These are phyloP conservation scores for Speleostelium caveatum DNA, from an alignment of 78 protist species.

Conservation along the genomic window DNA sequence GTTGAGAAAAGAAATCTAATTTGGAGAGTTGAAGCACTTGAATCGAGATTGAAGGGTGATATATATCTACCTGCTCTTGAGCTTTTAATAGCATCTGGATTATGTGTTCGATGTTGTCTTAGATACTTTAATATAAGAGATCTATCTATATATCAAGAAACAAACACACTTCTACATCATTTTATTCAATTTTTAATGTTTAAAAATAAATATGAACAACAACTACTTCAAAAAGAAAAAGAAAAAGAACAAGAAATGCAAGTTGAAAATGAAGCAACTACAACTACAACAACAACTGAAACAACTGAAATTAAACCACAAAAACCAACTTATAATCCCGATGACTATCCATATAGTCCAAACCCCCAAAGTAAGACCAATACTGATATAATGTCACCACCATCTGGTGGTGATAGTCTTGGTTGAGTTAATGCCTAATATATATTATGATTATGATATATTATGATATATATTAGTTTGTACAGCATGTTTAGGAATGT, in stretches of 20 bases:
- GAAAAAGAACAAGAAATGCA: background rate
- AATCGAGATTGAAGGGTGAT: background rate
- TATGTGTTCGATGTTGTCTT: slow-evolving; percentile 27
- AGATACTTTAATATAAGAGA: slow-evolving; percentile 29
- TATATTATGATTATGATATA: background rate
- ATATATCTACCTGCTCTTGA: background rate
- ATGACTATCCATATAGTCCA: too few relatives aligned
- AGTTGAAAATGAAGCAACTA: background rate
- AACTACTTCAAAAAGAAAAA: background rate
- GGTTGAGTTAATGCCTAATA: background rate
- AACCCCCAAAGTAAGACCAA: background rate
- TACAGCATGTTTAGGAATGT: slow-evolving; percentile 43
- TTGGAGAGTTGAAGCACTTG: slow-evolving; percentile 9
- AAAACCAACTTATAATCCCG: too few relatives aligned
- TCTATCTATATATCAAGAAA: slow-evolving; percentile 14
- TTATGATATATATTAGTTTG: slow-evolving; percentile 18
- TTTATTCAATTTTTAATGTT: background rate
- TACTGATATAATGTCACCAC: background rate
- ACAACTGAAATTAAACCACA: background rate
- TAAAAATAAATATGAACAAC: background rate
- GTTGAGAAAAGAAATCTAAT: slow-evolving; percentile 1
- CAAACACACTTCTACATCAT: background rate
- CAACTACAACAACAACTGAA: slow-evolving; percentile 5
- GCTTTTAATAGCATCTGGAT: background rate
- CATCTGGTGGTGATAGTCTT: background rate